phyloP scores from a whole-genome alignment of 2,329 filamentous ascomycete genomes.

The Shiraia sp. region DNA sequence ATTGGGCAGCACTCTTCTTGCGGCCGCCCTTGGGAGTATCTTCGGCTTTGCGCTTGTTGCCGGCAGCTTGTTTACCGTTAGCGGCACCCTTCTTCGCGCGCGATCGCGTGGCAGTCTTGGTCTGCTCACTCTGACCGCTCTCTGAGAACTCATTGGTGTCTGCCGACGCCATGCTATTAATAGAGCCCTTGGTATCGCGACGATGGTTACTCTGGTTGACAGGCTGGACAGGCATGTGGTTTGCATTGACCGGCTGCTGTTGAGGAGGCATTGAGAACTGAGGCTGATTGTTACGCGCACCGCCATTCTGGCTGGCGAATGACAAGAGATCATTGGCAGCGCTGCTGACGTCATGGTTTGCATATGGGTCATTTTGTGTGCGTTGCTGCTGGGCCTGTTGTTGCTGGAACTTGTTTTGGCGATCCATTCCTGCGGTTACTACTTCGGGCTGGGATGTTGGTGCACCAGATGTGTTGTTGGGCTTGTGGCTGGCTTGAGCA shows the following conservation, averaged over 20 bases:
- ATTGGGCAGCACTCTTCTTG: conserved; percentile 66
- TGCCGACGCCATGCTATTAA: conserved; percentile 61
- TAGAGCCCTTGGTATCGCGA: conserved; percentile 54
- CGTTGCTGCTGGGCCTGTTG: conserved; percentile 43
- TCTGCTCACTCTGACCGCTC: conserved; percentile 65
- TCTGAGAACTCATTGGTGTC: conserved; percentile 71
- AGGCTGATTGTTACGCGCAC: conserved; percentile 58
- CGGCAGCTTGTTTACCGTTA: conserved; percentile 41
- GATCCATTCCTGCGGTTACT: conserved; percentile 52
- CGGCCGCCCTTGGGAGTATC: conserved; percentile 69
- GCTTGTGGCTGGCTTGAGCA: conserved; percentile 51
- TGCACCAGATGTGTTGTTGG: conserved; percentile 44
- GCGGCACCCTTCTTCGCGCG: conserved; percentile 42
- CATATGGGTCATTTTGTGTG: conserved; percentile 66
- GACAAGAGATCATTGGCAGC: conserved; percentile 93
- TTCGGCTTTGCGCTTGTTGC: conserved; percentile 72
- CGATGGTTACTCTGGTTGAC: conserved; percentile 56
- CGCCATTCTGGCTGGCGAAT: conserved; percentile 72
- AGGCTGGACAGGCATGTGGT: conserved; percentile 54
- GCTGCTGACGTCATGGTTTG: conserved; percentile 88
- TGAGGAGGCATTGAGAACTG: conserved; percentile 50
- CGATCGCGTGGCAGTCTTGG: conserved; percentile 59
- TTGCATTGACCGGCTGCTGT: conserved; percentile 44
- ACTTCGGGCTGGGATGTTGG: conserved; percentile 52
- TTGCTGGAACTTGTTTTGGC: conserved; percentile 59